A percentile compares a stretch with the other conserved stretches of the same genome.
phyloP scores from a whole-genome alignment of 2,329 filamentous ascomycete genomes.

The Colletotrichum paranaense region DNA sequence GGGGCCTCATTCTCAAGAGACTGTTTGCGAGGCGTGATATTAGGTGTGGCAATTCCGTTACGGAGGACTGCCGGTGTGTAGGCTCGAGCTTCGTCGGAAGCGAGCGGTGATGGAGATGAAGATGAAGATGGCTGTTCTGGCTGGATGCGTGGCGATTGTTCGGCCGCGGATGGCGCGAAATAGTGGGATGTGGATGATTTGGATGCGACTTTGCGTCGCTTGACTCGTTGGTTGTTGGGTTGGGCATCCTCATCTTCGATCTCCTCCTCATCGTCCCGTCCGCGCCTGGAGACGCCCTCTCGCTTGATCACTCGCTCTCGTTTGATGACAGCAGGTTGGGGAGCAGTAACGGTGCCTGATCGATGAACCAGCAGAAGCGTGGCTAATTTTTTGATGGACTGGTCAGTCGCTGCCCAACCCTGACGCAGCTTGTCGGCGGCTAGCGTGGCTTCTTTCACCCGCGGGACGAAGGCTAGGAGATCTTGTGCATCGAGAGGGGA shows the following conservation, averaged over 20 bases:
- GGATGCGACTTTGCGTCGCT: slow-evolving; percentile 14
- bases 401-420: slow-evolving; percentile 50
- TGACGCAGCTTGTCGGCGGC: slow-evolving; percentile 21
- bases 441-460: slow-evolving; percentile 36
- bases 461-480: slow-evolving; percentile 46
- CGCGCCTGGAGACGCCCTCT: slow-evolving; percentile 9
- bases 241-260: slow-evolving; percentile 9
- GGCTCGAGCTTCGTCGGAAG: neutral
- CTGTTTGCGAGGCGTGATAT: slow-evolving; percentile 19
- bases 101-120: slow-evolving; percentile 3
- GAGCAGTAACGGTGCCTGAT: neutral
- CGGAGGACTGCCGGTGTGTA: slow-evolving; percentile 10
- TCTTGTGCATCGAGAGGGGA: slow-evolving; percentile 46
- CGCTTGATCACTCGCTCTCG: slow-evolving; percentile 12
- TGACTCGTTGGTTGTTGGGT: slow-evolving; percentile 17
- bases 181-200: slow-evolving; percentile 32
- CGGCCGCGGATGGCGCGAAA: slow-evolving; percentile 9
- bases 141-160: neutral
- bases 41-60: slow-evolving; percentile 23
- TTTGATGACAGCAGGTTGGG: slow-evolving; percentile 5
- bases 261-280: slow-evolving; percentile 13
- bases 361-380: slow-evolving; percentile 25
- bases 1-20: slow-evolving; percentile 6
- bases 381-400: slow-evolving; percentile 34
- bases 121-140: slow-evolving; percentile 3